phyloP scores from a whole-genome alignment of 805 yeast genomes.

The Zygosaccharomyces siamensis region DNA sequence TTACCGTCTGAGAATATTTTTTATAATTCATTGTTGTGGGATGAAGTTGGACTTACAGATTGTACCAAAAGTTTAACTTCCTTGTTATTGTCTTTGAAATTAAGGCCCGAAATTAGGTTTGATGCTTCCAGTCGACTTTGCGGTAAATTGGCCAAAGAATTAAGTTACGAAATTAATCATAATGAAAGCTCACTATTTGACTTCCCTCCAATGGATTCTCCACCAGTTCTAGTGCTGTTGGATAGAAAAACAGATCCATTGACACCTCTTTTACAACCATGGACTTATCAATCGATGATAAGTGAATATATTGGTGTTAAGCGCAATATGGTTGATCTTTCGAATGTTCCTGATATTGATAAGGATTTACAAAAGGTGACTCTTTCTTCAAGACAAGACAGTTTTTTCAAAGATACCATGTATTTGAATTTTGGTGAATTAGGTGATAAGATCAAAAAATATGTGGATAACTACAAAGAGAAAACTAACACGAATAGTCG shows the following conservation, averaged over 20 bases:
- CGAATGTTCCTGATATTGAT: constrained; percentile 49
- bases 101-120: constrained; percentile 73
- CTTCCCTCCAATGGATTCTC: constrained; percentile 54
- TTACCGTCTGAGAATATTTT: constrained; percentile 21
- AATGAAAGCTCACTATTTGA: constrained; percentile 62
- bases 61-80: constrained; percentile 26
- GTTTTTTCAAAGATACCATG: constrained; percentile 75
- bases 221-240: constrained; percentile 68
- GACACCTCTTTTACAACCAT: constrained; percentile 87
- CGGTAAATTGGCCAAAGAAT: constrained; percentile 62
- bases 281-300: constrained; percentile 98
- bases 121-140: constrained; percentile 67
- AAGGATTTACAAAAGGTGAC: constrained; percentile 61
- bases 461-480: constrained; percentile 74
- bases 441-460: constrained; percentile 79
- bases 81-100: constrained; percentile 55
- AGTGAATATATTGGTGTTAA: constrained; percentile 83
- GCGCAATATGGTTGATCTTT: constrained; percentile 72
- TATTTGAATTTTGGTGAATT: constrained; percentile 90
- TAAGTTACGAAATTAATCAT: constrained; percentile 51
- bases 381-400: constrained; percentile 63
- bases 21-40: constrained; percentile 30
- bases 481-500: constrained; percentile 68
- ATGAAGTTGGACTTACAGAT: constrained; percentile 23
- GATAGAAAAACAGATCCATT: constrained; percentile 89